Evolutionary conservation across 164 flowering plant species (phyloP).

Genomic region (Vitis amurensis): DNA sequence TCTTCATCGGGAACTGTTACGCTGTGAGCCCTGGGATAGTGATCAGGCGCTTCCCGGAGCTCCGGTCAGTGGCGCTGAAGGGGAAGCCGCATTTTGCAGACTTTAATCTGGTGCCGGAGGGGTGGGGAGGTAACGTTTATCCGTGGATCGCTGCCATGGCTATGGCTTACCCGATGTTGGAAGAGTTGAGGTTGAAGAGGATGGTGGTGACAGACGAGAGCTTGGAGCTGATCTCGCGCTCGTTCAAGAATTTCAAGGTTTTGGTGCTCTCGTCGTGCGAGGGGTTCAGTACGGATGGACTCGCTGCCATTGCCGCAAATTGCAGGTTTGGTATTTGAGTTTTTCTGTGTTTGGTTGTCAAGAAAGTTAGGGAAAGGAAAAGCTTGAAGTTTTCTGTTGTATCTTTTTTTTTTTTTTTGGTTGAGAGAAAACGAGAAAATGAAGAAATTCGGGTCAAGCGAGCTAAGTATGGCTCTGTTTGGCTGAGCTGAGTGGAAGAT

Average conservation of each 20-base stretch:
- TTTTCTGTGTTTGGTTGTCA: background rate
- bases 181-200: slow-evolving; percentile 50
- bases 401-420: background rate
- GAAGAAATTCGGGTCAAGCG: background rate
- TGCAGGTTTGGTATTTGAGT: slow-evolving; percentile 56
- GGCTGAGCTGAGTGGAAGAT: slow-evolving; percentile 1
- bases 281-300: slow-evolving; percentile 78
- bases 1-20: slow-evolving; percentile 88
- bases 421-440: background rate
- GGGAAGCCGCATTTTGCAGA: slow-evolving; percentile 98
- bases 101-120: slow-evolving; percentile 81
- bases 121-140: slow-evolving; percentile 77
- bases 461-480: background rate
- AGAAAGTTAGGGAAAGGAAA: background rate
- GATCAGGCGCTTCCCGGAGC: slow-evolving; percentile 66
- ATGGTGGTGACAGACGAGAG: slow-evolving; percentile 50
- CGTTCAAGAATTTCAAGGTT: slow-evolving; percentile 44
- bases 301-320: slow-evolving; percentile 80
- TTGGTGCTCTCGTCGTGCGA: slow-evolving; percentile 60
- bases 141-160: slow-evolving; percentile 71
- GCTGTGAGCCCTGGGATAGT: slow-evolving; percentile 55
- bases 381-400: background rate
- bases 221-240: slow-evolving; percentile 42
- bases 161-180: slow-evolving; percentile 30
- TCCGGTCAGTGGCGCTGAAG: slow-evolving; percentile 62